Evolutionary conservation across 495 filamentous ascomycete species (phyloP), one percentile per base, ranked within the genome.

Genomic region (Talaromyces thailandensis): DNA sequence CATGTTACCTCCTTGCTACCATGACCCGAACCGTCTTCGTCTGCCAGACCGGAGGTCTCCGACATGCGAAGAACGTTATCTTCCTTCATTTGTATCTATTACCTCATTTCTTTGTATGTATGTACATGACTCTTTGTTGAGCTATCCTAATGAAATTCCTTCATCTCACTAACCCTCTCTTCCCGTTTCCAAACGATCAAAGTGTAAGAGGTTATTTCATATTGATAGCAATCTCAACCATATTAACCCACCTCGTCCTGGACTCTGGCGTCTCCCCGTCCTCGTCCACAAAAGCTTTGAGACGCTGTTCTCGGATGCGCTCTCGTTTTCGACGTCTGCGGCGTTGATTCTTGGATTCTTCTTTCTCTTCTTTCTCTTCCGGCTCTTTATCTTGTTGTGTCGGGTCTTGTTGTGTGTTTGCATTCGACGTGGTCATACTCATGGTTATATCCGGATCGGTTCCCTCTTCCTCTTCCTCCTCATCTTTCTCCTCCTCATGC

Each of bases 221-320:
- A 53, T 74, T 76, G 32, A 92, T 77, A n/a, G 78, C 81, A 60
- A 89, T 77, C 65, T 90, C 85, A 31, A 92, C 76, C 61, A 81
- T 81, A 68, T 86, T 88, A 61, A 86, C 74, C 73, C 85, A 86
- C 67, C 90, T 72, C 0, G 85, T 84, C 67, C 84, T 72, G 35
- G 82, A 80, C 68, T 86, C 84, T 0, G 82, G 82, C 24, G 85
- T 65, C 55, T 89, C 86, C 29, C 75, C 74, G 35, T 79, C 80
- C 8, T 77, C 80, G 18, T 72, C 71, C 0, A 63, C 58, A 28
- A 62, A 61, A 24, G 68, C 71, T 69, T 76, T 79, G 69, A 68
- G 69, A 72, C 65, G 81, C 72, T 75, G 40, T n/a, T 52, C 32
- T 83, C 70, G 43, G 18, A 6, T 66, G 71, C 29, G 64, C 64